phyloP scores from a whole-genome alignment of 129 eudicot species.

The Mikania micrantha region DNA sequence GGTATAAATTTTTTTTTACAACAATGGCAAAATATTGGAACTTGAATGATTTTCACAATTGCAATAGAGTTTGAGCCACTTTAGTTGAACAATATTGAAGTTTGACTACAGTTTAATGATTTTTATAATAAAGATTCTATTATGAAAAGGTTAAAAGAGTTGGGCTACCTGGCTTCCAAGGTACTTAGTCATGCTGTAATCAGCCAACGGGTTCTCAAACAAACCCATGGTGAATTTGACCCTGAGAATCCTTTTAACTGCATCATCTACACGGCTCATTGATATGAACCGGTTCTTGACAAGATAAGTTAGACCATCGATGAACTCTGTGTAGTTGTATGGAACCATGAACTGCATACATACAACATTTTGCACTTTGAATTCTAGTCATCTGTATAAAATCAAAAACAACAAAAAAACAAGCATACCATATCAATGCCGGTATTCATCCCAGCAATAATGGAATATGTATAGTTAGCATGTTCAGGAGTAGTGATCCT shows the following conservation, averaged over 20 bases:
- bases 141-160: background rate
- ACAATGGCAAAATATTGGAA: background rate
- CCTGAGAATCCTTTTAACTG: conserved; percentile 58
- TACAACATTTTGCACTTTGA: background rate
- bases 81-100: background rate
- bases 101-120: background rate
- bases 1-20: no score
- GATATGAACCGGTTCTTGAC: conserved; percentile 46
- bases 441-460: conserved; percentile 39
- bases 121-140: background rate
- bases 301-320: conserved; percentile 32
- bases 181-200: conserved; percentile 47
- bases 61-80: background rate
- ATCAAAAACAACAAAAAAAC: background rate
- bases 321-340: conserved; percentile 52
- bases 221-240: conserved; percentile 71
- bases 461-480: conserved; percentile 54
- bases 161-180: conserved; percentile 57
- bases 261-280: conserved; percentile 74
- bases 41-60: background rate
- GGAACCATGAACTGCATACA: conserved; percentile 70
- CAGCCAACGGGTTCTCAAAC: conserved; percentile 73
- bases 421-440: conserved; percentile 59
- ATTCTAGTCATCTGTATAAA: background rate
- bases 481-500: conserved; percentile 50